Conservation (phyloP, 2,329 filamentous ascomycete species). For the Trichophyton simii region DNA sequence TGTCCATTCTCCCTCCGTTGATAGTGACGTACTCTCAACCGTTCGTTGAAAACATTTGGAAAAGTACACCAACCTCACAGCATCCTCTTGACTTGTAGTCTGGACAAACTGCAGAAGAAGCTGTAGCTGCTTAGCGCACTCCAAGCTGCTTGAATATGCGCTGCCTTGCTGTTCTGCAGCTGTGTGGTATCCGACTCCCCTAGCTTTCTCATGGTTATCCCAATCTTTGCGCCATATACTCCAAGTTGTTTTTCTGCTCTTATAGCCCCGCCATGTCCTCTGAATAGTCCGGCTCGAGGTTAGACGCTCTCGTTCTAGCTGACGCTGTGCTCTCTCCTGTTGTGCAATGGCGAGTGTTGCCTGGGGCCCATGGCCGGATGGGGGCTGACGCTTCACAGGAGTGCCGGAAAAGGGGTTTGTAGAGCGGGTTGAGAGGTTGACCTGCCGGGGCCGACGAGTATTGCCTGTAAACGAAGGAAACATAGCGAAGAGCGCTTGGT, state of each 20-base stretch:
- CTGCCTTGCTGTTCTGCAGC: conserved; percentile 12
- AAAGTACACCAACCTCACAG: conserved; percentile 34
- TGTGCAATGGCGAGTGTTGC: conserved; percentile 75
- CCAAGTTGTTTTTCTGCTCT: conserved; percentile 46
- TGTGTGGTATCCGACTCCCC: conserved; percentile 19
- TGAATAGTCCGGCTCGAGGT: conserved; percentile 66
- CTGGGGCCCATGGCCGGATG: conserved; percentile 51
- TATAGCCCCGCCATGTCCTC: conserved; percentile 68
- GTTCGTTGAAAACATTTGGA: conserved; percentile 31
- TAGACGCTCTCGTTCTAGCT: conserved; percentile 65
- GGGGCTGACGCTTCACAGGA: conserved; percentile 43
- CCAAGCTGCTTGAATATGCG: conserved; percentile 23
- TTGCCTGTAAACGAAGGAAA: conserved; percentile 84
- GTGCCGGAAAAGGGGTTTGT: conserved; percentile 61
- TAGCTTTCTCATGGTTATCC: conserved; percentile 42
- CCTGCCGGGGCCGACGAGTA: conserved; percentile 73
- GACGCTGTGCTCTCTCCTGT: conserved; percentile 67
- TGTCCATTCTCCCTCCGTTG: conserved; percentile 31
- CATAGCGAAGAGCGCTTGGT: conserved; percentile 43
- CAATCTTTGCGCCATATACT: conserved; percentile 48
- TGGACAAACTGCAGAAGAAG: conserved; percentile 56
- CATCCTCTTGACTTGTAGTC: conserved; percentile 33
- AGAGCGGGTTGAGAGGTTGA: conserved; percentile 81
- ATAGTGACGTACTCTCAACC: conserved; percentile 25
- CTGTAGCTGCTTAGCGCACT: conserved; percentile 45